These are phyloP conservation scores for Leccinum uliginosum DNA, from an alignment of 768 basidiomycete species.

Conservation along the genomic window DNA sequence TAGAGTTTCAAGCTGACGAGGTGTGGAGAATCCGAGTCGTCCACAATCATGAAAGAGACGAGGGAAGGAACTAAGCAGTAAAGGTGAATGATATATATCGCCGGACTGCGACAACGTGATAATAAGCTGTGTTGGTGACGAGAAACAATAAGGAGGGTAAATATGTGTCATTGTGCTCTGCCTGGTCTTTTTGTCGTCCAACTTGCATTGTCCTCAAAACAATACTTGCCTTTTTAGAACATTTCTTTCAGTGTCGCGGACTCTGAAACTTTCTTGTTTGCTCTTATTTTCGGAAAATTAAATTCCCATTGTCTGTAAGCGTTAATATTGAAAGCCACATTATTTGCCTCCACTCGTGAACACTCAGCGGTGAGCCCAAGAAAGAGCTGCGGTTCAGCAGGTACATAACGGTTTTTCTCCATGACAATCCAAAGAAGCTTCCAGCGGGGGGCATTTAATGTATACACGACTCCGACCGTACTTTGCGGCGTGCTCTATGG, in stretches of 20 bases:
- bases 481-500: neutral
- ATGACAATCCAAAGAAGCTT: neutral
- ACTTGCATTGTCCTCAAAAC: conserved; percentile 25
- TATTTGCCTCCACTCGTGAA: neutral
- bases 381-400: neutral
- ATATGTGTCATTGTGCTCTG: conserved; percentile 7
- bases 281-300: conserved; percentile 4
- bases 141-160: conserved; percentile 13
- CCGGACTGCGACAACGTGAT: neutral
- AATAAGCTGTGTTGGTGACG: conserved; percentile 10
- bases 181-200: conserved; percentile 21
- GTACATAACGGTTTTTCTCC: no score
- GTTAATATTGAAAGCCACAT: neutral
- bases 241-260: conserved; percentile 18
- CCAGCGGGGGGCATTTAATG: neutral
- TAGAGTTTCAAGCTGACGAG: neutral
- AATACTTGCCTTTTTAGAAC: conserved; percentile 18
- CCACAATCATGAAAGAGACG: neutral
- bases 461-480: neutral
- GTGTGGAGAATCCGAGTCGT: neutral
- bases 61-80: neutral
- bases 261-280: conserved; percentile 13
- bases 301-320: neutral
- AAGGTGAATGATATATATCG: conserved; percentile 18
- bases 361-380: neutral